Conservation (phyloP, 2,329 filamentous ascomycete genomes). For the Fusarium anthophilum region DNA sequence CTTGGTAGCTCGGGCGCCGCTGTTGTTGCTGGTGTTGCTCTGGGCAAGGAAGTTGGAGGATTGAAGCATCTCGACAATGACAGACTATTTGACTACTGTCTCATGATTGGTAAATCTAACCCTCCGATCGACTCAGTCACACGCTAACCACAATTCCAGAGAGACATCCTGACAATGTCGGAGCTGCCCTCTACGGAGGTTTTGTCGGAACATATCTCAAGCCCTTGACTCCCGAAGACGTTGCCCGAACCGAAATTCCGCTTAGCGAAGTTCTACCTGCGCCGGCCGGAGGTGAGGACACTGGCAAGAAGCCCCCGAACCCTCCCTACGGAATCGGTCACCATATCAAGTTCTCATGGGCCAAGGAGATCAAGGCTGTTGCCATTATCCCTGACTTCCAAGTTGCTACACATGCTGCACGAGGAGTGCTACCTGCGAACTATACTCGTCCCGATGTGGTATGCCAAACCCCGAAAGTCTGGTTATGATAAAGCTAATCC, state of each 20-base stretch:
- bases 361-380: constrained; percentile 93
- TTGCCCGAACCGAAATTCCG: constrained; percentile 91
- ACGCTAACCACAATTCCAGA: constrained; percentile 56
- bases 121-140: not conserved
- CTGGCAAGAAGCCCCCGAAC: constrained; percentile 83
- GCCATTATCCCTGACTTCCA: constrained; percentile 97
- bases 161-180: constrained; percentile 93
- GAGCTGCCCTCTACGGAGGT: constrained; percentile 92
- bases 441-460: constrained; percentile 88
- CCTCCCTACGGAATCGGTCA: constrained; percentile 95
- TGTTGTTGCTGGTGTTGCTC: constrained; percentile 92
- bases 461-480: constrained; percentile 36
- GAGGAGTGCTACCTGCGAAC: constrained; percentile 81
- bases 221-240: constrained; percentile 87
- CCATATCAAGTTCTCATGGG: constrained; percentile 95
- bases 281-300: constrained; percentile 90
- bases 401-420: constrained; percentile 91
- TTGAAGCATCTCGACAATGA: constrained; percentile 78
- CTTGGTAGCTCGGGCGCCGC: constrained; percentile 96
- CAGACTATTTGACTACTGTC: constrained; percentile 90
- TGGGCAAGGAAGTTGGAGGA: constrained; percentile 88
- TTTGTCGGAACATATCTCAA: constrained; percentile 98
- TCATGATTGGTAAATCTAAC: constrained; percentile 84
- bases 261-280: constrained; percentile 91
- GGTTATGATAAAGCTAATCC: constrained; percentile 15